These are phyloP conservation scores for Aureobasidium sp. DNA, from an alignment of 2,329 filamentous ascomycete genomes.

Conservation along the genomic window DNA sequence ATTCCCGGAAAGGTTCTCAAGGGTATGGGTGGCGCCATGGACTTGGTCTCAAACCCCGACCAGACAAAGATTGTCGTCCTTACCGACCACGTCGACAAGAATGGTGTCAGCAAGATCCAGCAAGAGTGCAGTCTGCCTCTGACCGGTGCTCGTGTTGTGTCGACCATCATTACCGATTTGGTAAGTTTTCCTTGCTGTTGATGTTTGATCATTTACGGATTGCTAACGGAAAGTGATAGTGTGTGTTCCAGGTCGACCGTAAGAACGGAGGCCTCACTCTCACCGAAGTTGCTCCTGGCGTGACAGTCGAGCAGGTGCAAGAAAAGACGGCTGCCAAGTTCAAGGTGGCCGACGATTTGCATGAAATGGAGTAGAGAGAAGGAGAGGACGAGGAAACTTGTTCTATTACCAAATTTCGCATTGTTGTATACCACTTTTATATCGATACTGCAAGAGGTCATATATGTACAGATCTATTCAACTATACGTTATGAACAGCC, in stretches of 20 bases:
- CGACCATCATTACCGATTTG: constrained; percentile 82
- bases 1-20: constrained; percentile 80
- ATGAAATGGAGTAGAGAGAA: constrained; percentile 38
- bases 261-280: constrained; percentile 56
- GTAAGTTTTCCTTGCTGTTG: not conserved
- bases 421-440: not conserved
- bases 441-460: not conserved
- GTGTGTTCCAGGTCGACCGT: constrained; percentile 64
- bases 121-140: constrained; percentile 93
- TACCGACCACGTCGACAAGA: constrained; percentile 96
- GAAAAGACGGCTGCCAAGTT: constrained; percentile 66
- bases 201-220: not conserved
- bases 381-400: not conserved
- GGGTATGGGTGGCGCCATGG: constrained; percentile 91
- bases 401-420: not conserved
- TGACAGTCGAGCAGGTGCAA: constrained; percentile 61
- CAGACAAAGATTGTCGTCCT: constrained; percentile 91
- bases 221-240: constrained; percentile 28
- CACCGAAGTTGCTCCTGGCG: constrained; percentile 63
- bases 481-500: not conserved
- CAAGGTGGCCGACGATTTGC: constrained; percentile 52
- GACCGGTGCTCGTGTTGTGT: constrained; percentile 80
- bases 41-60: constrained; percentile 79
- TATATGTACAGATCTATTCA: not conserved
- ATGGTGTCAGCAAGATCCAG: constrained; percentile 87